Percentiles rank a stretch among this genome's conserved stretches.
These are phyloP conservation scores for Eimeria necatrix DNA, from an alignment of 169 alveolate genomes.

Conservation along the genomic window DNA sequence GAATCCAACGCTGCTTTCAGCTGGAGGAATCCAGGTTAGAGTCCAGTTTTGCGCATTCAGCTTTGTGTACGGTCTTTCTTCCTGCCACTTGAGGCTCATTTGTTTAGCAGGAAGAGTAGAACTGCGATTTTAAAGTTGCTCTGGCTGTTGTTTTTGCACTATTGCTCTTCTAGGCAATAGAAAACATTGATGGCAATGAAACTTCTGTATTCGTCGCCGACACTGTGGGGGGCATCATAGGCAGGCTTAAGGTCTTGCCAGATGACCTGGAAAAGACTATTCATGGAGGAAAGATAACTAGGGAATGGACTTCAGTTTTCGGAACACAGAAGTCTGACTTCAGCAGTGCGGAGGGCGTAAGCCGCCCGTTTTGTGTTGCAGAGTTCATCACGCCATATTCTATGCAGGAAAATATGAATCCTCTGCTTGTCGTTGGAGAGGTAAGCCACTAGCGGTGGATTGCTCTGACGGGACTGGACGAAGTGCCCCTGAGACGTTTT, in stretches of 20 bases:
- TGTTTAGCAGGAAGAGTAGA: too few relatives aligned
- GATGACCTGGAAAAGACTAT: slow-evolving; percentile 23
- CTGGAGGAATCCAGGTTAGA: slow-evolving; percentile 78
- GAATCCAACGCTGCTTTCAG: slow-evolving; percentile 73
- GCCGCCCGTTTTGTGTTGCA: slow-evolving; percentile 68
- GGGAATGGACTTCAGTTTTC: slow-evolving; percentile 73
- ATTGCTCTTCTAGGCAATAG: slow-evolving; percentile 12
- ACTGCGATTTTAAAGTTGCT: background rate
- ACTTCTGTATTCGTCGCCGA: slow-evolving; percentile 58
- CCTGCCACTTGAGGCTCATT: too few relatives aligned
- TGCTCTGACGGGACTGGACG: background rate
- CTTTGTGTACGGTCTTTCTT: background rate
- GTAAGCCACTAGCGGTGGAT: background rate
- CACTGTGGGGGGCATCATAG: slow-evolving; percentile 61
- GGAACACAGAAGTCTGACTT: slow-evolving; percentile 73
- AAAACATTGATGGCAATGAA: slow-evolving; percentile 54
- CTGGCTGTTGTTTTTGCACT: background rate
- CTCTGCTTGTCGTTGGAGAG: slow-evolving; percentile 77
- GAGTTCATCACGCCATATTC: slow-evolving; percentile 59
- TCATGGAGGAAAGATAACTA: slow-evolving; percentile 19
- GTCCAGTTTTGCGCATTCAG: background rate
- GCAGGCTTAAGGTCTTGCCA: slow-evolving; percentile 42
- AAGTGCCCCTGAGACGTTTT: background rate
- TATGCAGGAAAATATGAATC: slow-evolving; percentile 31
- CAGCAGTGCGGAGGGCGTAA: slow-evolving; percentile 65